phyloP scores from a whole-genome alignment of 2,329 filamentous ascomycete species.

The Diaporthe ilicicola region DNA sequence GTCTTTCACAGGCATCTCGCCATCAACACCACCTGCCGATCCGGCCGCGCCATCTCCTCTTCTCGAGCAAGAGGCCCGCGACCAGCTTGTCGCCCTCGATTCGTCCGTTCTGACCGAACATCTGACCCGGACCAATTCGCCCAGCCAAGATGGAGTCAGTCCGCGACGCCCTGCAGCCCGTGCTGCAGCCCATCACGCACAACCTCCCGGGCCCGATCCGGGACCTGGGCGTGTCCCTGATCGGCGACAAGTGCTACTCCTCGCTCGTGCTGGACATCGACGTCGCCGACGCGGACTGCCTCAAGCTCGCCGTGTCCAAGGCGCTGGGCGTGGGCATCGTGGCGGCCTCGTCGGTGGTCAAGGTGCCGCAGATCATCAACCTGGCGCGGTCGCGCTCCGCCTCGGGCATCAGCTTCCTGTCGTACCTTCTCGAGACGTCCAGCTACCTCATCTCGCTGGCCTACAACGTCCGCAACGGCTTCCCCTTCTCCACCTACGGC shows the following conservation, averaged over 20 bases:
- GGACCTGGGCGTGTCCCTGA: constrained; percentile 78
- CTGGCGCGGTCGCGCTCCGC: constrained; percentile 82
- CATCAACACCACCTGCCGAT: background rate
- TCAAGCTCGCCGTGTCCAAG: constrained; percentile 92
- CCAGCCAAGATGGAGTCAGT: constrained; percentile 65
- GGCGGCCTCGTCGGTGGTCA: constrained; percentile 87
- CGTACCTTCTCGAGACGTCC: constrained; percentile 90
- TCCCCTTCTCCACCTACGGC: constrained; percentile 96
- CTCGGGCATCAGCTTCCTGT: constrained; percentile 85
- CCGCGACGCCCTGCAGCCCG: constrained; percentile 69
- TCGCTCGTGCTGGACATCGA: constrained; percentile 87
- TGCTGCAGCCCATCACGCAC: constrained; percentile 76
- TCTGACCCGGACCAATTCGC: too few species aligned
- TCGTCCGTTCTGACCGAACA: background rate
- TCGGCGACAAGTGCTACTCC: constrained; percentile 86
- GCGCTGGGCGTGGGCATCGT: constrained; percentile 94
- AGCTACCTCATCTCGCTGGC: constrained; percentile 89
- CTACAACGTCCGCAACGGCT: constrained; percentile 90
- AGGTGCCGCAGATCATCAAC: constrained; percentile 96
- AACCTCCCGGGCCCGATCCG: constrained; percentile 78
- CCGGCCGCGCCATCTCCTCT: background rate
- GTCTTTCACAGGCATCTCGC: background rate
- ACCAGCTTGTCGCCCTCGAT: background rate
- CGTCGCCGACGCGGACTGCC: constrained; percentile 77
- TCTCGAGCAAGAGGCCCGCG: background rate